A percentile compares a stretch with the other conserved stretches of the same genome.
Evolutionary conservation across 345 rosid species (phyloP).

Genomic region (Brassica nigra): DNA sequence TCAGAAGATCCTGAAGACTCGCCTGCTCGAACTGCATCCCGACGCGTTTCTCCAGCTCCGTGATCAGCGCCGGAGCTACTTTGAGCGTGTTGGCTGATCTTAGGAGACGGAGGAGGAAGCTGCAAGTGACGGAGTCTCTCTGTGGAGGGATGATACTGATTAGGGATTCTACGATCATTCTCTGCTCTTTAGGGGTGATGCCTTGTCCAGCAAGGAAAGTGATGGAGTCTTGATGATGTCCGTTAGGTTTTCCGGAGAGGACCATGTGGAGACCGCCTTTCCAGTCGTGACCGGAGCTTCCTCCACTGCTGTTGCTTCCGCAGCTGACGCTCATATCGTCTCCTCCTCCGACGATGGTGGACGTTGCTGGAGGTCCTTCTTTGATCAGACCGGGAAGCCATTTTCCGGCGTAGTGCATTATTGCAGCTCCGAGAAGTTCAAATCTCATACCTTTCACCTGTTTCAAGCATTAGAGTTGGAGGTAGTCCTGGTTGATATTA

Average conservation of each 20-base stretch:
- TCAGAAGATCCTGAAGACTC: background rate
- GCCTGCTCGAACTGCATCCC: background rate
- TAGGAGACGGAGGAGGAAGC: background rate
- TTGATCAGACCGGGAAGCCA: background rate
- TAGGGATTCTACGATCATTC: background rate
- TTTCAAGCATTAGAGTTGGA: background rate
- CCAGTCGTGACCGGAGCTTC: background rate
- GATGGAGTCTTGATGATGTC: background rate
- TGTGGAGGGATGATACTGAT: background rate
- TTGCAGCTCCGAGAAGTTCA: slow-evolving; percentile 82
- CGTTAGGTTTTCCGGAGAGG: background rate
- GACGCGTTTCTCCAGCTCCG: background rate
- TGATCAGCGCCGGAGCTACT: background rate
- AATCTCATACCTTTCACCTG: slow-evolving; percentile 88
- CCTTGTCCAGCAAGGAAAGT: background rate
- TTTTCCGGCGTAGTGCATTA: slow-evolving; percentile 55
- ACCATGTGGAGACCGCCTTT: background rate
- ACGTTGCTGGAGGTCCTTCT: background rate
- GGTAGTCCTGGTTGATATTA: background rate
- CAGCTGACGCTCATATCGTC: background rate
- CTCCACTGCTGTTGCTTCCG: background rate
- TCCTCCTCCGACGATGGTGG: background rate
- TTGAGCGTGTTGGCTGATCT: background rate
- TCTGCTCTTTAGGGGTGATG: background rate
- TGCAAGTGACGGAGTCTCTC: background rate